Evolutionary conservation across 768 basidiomycete species (phyloP).

Genomic region (Tephrocybe sp.): DNA sequence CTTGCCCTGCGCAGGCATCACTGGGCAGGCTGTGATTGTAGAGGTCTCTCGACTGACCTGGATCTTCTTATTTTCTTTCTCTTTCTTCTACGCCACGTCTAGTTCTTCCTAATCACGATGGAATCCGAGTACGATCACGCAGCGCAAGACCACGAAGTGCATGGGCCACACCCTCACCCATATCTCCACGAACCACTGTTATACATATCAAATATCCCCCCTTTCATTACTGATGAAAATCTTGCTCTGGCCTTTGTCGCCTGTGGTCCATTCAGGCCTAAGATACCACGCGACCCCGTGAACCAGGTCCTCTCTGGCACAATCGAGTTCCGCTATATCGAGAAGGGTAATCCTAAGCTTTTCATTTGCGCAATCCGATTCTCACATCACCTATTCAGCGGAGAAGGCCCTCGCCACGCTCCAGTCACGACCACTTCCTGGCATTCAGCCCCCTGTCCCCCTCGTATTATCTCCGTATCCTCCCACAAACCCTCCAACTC

Average conservation of each 20-base stretch:
- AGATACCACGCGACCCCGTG: conserved; percentile 61
- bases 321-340: conserved; percentile 82
- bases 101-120: conserved; percentile 37
- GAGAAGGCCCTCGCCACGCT: conserved; percentile 88
- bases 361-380: neutral
- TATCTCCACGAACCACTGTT: conserved; percentile 83
- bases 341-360: conserved; percentile 59
- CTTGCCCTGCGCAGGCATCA: conserved; percentile 24
- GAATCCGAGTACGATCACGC: conserved; percentile 41
- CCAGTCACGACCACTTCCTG: conserved; percentile 72
- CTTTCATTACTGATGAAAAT: conserved; percentile 73
- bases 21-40: conserved; percentile 19
- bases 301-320: conserved; percentile 61
- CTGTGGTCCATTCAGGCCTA: conserved; percentile 83
- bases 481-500: conserved; percentile 72
- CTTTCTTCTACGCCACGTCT: conserved; percentile 14
- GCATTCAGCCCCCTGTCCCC: conserved; percentile 53
- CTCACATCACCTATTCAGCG: conserved; percentile 44
- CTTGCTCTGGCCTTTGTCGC: conserved; percentile 71
- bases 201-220: conserved; percentile 77
- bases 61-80: conserved; percentile 12
- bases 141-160: conserved; percentile 29
- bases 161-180: conserved; percentile 63
- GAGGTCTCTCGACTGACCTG: conserved; percentile 11
- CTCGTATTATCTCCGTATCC: conserved; percentile 84